Evolutionary conservation across 176 grass and related monocot genomes (phyloP), one percentile per base, ranked within the genome.

Genomic region (barley (Hordeum vulgare)): DNA sequence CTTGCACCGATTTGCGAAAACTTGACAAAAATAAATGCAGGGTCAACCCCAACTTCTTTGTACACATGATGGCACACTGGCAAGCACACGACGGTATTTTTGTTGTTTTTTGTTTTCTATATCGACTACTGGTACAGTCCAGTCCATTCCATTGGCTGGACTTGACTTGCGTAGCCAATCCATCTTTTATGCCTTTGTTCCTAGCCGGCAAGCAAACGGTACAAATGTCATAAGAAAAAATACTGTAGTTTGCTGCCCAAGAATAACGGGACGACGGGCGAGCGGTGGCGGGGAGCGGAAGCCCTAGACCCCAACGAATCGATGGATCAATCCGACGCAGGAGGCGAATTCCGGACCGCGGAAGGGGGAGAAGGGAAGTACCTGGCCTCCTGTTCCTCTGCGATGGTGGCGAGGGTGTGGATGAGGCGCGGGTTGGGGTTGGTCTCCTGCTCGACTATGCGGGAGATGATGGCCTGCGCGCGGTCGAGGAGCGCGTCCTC

Each of bases 361-460:
- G n/a, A 23, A 10, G 10, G 2, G 18, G 3, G 31, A 1, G 9
- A 4, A 3, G 0, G 1, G 11, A 7, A 2, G 8, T 9, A 94
- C 96, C 91, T 94, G 40, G 87, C 72, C 75, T 96, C 93, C 23
- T 98, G 89, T 27, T n/a, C 67, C 80, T 98, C 96, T n/a, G 89
- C 86, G 34, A 98, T 90, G 84, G 93, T 86, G 26, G 96, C 91
- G 65, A 98, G 93, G 45, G 93, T 95, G 64, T 96, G 96, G 40
- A 96, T 90, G 47, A 94, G 88, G 61, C 90, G 90, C 39, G 96
- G 93, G 51, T 94, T 98, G 65, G 93, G 96, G 41, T 89, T 88
- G 56, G 17, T 26, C 87, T 94, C 91, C 25, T 77, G 80, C 11
- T 89, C 89, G 54, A 95, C 29, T 75, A 94, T 80, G 82, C 91